Evolutionary conservation across 2,329 filamentous ascomycete species (phyloP), one percentile per base, ranked within the genome.

Genomic region (Sordariomycetes sp.): DNA sequence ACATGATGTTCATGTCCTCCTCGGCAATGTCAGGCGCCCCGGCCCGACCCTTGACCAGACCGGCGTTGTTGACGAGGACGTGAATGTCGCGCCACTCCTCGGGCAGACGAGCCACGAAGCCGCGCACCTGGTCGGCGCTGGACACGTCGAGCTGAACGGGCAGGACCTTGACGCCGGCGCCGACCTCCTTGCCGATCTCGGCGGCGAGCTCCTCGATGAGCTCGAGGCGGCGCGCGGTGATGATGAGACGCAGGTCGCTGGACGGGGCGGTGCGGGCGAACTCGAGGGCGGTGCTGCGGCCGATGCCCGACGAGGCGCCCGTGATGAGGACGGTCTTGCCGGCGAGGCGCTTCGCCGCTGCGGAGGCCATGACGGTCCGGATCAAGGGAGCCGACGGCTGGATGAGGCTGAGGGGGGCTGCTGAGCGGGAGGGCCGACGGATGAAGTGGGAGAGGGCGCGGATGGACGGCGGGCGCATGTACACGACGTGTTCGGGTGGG

Each of bases 291-390:
- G 75, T 82, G 47, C 73, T 76, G 36, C 72, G 75, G 17, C 92
- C 92, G 58, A 98, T 96, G 41, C 92, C 92, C 15, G 86, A 93
- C 4, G 83, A 92, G 21, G 92, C 92, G 37, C 92, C 92, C 5
- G 92, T 96, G 42, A 98, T 75, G 37, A 96, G 61, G 39, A 96
- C 69, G 5, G 87, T 96, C 67, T 96, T 96, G 72, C 87, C 87
- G 50, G 82, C 73, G 40, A 98, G 84, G 64, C 90, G 87, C 58
- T 86, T 82, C 62, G 83, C 78, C 51, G 82, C 77, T 25, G 85
- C 74, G 31, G 70, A 60, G 23, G 63, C 51, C 67, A 72, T 71
- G 41, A 52, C n/a, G n/a, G n/a, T n/a, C n/a, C n/a, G n/a, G n/a
- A n/a, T n/a, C n/a, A n/a, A n/a, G n/a, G n/a, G n/a, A n/a, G n/a